Evolutionary conservation across 2,329 filamentous ascomycete species (phyloP).

Genomic region (Aureobasidium sp.): DNA sequence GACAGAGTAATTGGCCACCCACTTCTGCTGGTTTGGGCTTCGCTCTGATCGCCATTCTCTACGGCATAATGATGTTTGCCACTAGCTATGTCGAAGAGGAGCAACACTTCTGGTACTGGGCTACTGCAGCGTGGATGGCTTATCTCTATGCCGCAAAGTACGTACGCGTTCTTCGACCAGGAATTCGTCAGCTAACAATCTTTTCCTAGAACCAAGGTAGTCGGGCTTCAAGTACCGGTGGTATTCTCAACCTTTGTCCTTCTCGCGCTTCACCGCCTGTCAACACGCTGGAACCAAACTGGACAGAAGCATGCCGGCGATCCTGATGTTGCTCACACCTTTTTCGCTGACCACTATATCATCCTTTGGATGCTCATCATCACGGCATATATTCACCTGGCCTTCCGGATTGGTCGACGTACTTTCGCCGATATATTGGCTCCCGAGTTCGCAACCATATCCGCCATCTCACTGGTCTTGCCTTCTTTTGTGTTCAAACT

Average conservation of each 20-base stretch:
- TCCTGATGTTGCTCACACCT: constrained; percentile 70
- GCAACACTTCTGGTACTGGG: constrained; percentile 98
- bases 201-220: neutral
- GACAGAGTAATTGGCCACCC: constrained; percentile 22
- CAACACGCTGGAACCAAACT: constrained; percentile 87
- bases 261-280: constrained; percentile 55
- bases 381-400: constrained; percentile 57
- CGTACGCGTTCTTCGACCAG: neutral
- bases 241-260: constrained; percentile 25
- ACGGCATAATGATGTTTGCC: constrained; percentile 90
- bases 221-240: neutral
- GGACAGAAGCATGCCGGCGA: constrained; percentile 93
- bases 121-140: constrained; percentile 57
- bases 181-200: neutral
- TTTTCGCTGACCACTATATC: constrained; percentile 54
- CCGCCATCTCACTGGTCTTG: constrained; percentile 37
- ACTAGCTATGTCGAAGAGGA: constrained; percentile 98
- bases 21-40: constrained; percentile 40
- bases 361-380: constrained; percentile 68
- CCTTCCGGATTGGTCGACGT: constrained; percentile 32
- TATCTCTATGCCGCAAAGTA: constrained; percentile 8
- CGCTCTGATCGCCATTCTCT: constrained; percentile 35
- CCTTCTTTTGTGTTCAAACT: constrained; percentile 77
- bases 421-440: constrained; percentile 22
- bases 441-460: constrained; percentile 20